Base-by-base conservation (phyloP, 305 asterid species). In the Fraxinus floribunda region DNA sequence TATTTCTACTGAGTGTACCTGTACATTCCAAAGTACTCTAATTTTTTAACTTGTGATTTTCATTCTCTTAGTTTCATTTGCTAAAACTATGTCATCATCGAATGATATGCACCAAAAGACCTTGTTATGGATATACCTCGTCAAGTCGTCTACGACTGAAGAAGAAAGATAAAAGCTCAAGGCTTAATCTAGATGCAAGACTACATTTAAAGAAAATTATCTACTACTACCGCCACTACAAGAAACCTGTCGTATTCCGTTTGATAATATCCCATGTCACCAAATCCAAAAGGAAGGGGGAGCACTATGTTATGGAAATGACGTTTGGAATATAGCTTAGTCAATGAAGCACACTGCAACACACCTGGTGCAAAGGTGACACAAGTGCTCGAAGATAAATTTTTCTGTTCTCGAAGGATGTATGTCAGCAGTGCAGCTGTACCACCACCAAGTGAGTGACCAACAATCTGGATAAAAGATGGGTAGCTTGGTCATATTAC, bases 401-500 rank as follows among this genome's bases (percentile, higher is more conserved):
- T 97, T 83, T 91, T 88, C 86, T 89, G 97, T 81, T 94, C 98
- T 82, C 98, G 90, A 75, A 94, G 95, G 78, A 94, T 93, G 85
- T 94, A 94, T 7, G 98, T 93, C 30, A 94, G 91, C 80, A 94
- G 87, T 44, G 98, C 98, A 66, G 98, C 97, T 24, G 98, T 94
- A 84, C 97, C 98, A 68, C 98, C 98, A 81, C 98, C 98, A 82
- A 94, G 97, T 81, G 98, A 94, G 86, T 94, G 98, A 34, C 98
- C 98, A 75, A 94, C 94, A 78, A 94, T 86, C 98, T 94, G 90
- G 83, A 89, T 80, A 49, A 81, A 76, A 81, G 76, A 80, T 20
- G 74, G 36, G 64, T 78, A 77, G 77, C 20, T 78, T 77, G 22
- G 55, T 78, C 2, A 76, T 35, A 78, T 15, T 2, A 71, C 73